A percentile compares a stretch with the other conserved stretches of the same genome.
These are phyloP conservation scores for Tricholoma sp. DNA, from an alignment of 768 basidiomycete genomes.

Conservation along the genomic window DNA sequence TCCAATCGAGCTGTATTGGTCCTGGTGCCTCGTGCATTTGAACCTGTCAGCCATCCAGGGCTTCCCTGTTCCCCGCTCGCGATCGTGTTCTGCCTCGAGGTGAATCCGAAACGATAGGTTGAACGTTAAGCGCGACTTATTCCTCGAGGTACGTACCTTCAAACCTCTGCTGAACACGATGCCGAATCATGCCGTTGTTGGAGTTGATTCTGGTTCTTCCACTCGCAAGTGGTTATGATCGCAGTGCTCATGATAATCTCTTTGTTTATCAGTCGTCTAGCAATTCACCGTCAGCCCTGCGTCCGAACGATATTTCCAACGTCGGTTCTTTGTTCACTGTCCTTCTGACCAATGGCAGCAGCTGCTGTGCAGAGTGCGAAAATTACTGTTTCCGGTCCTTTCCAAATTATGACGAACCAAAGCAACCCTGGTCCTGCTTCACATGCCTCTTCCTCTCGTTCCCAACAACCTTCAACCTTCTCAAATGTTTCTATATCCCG, in stretches of 20 bases:
- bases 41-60: background rate
- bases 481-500: conserved; percentile 23
- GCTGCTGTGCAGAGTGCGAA: conserved; percentile 35
- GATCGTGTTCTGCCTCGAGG: conserved; percentile 3
- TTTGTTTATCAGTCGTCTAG: background rate
- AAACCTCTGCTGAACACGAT: background rate
- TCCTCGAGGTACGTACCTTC: conserved; percentile 6
- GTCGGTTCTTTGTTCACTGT: background rate
- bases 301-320: background rate
- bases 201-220: conserved; percentile 4
- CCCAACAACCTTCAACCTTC: conserved; percentile 30
- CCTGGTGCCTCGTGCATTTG: conserved; percentile 1
- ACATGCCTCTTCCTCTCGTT: conserved; percentile 38
- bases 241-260: conserved; percentile 5
- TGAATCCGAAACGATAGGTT: background rate
- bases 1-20: background rate
- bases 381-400: conserved; percentile 35
- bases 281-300: conserved; percentile 1
- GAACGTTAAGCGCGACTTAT: conserved; percentile 5
- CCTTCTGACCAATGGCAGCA: conserved; percentile 34
- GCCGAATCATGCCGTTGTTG: conserved; percentile 5
- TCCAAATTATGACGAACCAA: conserved; percentile 42
- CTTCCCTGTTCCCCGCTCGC: background rate
- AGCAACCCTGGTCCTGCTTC: conserved; percentile 29
- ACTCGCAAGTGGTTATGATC: conserved; percentile 2